These are phyloP conservation scores for Populus tremula DNA, from an alignment of 345 rosid species.

Conservation along the genomic window DNA sequence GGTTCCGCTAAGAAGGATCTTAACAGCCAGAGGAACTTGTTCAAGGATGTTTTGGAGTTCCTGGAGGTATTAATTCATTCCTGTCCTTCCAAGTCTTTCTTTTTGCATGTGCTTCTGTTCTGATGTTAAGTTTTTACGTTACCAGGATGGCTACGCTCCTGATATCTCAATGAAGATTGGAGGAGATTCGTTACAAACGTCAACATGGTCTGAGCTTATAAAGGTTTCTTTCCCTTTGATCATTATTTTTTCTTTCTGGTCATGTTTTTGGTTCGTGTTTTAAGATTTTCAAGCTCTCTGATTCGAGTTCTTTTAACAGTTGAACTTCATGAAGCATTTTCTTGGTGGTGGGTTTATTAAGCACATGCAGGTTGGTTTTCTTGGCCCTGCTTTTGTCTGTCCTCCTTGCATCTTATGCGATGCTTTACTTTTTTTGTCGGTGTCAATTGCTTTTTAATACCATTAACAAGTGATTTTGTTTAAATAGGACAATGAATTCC, in stretches of 20 bases:
- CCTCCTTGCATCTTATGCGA: not conserved
- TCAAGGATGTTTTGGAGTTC: conserved; percentile 73
- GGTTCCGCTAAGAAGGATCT: conserved; percentile 94
- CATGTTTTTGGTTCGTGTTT: not conserved
- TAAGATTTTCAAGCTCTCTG: not conserved
- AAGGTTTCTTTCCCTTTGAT: conserved; percentile 40
- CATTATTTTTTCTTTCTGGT: not conserved
- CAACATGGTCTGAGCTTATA: conserved; percentile 72
- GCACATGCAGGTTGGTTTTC: conserved; percentile 82
- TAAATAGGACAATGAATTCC: conserved; percentile 78
- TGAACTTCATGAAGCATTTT: conserved; percentile 75
- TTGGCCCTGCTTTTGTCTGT: not conserved
- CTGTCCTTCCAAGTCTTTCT: not conserved
- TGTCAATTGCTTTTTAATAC: not conserved
- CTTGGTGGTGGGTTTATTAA: conserved; percentile 90
- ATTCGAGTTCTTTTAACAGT: conserved; percentile 38
- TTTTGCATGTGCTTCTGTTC: not conserved
- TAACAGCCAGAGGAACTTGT: conserved; percentile 72
- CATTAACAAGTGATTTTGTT: conserved; percentile 4
- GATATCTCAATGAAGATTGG: conserved; percentile 68
- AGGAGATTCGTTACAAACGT: conserved; percentile 55
- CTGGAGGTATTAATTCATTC: conserved; percentile 52
- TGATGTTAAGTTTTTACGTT: conserved; percentile 8
- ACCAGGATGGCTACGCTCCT: conserved; percentile 62
- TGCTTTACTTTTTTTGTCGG: not conserved